Percentiles rank a stretch among this genome's conserved stretches.
Conservation (phyloP, 2,329 filamentous ascomycete genomes). For the Pseudopithomyces chartarum region DNA sequence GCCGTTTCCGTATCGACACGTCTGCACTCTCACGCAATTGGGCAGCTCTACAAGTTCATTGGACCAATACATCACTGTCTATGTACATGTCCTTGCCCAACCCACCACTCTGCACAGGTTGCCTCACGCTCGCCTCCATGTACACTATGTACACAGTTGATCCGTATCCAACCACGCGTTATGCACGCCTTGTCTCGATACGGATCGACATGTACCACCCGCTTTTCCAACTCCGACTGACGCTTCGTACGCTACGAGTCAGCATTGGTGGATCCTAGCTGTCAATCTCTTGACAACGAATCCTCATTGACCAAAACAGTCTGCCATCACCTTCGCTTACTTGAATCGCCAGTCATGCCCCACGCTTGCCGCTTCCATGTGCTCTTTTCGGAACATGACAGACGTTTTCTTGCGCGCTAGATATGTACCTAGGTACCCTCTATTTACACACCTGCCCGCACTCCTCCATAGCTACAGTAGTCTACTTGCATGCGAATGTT, state of each 20-base stretch:
- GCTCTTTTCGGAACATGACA: background rate
- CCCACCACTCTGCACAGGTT: background rate
- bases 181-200: background rate
- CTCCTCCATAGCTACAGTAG: no score
- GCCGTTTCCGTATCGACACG: slow-evolving; percentile 4
- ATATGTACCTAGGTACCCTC: background rate
- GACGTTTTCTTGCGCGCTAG: background rate
- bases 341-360: background rate
- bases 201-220: background rate
- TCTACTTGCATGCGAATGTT: background rate
- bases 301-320: background rate
- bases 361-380: background rate
- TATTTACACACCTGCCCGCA: no score
- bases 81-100: background rate
- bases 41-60: background rate
- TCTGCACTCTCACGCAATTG: background rate
- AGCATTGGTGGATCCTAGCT: background rate
- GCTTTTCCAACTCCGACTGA: background rate
- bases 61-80: background rate
- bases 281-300: background rate
- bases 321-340: slow-evolving; percentile 3
- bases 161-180: background rate
- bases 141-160: background rate
- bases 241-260: background rate
- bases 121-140: no score